Evolutionary conservation across 192 early-diverging fungal species (phyloP), one percentile per base, ranked within the genome.

Genomic region (Dissophora ornata): DNA sequence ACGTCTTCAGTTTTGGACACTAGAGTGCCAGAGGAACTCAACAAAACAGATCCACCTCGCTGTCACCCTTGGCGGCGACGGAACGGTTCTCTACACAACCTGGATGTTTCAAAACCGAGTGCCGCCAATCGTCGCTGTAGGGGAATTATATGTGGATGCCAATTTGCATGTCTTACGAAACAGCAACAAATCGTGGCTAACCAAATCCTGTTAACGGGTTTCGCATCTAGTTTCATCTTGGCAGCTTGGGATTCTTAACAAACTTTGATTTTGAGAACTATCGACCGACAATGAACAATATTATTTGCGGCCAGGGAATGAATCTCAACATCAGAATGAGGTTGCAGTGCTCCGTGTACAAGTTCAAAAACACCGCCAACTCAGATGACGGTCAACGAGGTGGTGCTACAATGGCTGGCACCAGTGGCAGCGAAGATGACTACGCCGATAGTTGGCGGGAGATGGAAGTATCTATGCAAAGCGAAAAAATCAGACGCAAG

Each of bases 191-290:
- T n/a, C n/a, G n/a, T n/a, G n/a, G n/a, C n/a, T n/a, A n/a, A n/a
- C n/a, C n/a, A n/a, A n/a, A n/a, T n/a, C n/a, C n/a, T n/a, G n/a
- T n/a, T n/a, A n/a, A n/a, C n/a, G n/a, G n/a, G n/a, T n/a, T n/a
- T n/a, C 26, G 3, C 55, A 7, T 28, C 33, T 86, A 96, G 19
- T 96, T 98, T 80, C 90, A 95, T 62, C 69, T 97, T 34, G 96
- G 96, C 4, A 95, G 94, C 15, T 77, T 98, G 38, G 96, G 96
- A 16, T 98, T 98, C 52, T 78, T 98, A 49, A 96, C 96, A 0
- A 90, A 92, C 9, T 97, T 97, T 73, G 80, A 90, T 62, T 91
- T 92, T 60, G 80, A 85, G 4, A 80, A 84, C 41, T 89, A 86
- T 49, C 46, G 71, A 3, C 61, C 84, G 0, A 84, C 89, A 19